These are phyloP conservation scores for Anisodus acutangulus DNA, from an alignment of 257 asterid genomes.

Conservation along the genomic window DNA sequence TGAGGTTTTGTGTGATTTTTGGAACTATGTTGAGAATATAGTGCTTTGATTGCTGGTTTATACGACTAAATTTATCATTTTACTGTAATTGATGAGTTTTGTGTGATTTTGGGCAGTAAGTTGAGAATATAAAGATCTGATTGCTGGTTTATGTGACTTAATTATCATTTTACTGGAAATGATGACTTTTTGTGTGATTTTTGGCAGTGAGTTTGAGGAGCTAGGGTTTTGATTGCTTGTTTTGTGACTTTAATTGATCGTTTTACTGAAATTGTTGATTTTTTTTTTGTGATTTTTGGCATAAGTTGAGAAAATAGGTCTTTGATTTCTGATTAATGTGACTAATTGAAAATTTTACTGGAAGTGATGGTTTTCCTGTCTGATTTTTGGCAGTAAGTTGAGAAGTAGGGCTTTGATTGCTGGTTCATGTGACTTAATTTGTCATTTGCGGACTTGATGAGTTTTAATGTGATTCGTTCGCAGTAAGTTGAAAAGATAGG, in stretches of 20 bases:
- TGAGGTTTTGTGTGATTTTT: background rate
- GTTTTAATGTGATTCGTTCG: slow-evolving; percentile 19
- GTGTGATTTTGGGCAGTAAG: slow-evolving; percentile 24
- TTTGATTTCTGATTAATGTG: slow-evolving; percentile 31
- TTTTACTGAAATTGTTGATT: slow-evolving; percentile 18
- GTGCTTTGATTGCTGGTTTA: slow-evolving; percentile 27
- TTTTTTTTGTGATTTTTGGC: slow-evolving; percentile 2
- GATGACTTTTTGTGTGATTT: background rate
- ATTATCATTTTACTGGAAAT: background rate
- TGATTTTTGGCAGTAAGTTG: slow-evolving; percentile 28
- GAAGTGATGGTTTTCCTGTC: background rate
- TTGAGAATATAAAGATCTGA: background rate
- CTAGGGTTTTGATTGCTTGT: slow-evolving; percentile 36
- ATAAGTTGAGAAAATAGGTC: slow-evolving; percentile 31
- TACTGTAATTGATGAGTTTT: background rate
- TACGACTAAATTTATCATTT: no score
- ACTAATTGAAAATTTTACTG: background rate
- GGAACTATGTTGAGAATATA: slow-evolving; percentile 30
- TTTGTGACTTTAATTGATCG: background rate
- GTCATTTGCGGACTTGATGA: background rate
- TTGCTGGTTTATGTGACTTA: background rate
- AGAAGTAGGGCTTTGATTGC: slow-evolving; percentile 34
- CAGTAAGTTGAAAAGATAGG: slow-evolving; percentile 12
- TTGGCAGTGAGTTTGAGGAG: slow-evolving; percentile 27
- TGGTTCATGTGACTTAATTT: background rate